These are phyloP conservation scores for Colletotrichum noveboracense DNA, from an alignment of 2,329 filamentous ascomycete genomes.

Conservation along the genomic window DNA sequence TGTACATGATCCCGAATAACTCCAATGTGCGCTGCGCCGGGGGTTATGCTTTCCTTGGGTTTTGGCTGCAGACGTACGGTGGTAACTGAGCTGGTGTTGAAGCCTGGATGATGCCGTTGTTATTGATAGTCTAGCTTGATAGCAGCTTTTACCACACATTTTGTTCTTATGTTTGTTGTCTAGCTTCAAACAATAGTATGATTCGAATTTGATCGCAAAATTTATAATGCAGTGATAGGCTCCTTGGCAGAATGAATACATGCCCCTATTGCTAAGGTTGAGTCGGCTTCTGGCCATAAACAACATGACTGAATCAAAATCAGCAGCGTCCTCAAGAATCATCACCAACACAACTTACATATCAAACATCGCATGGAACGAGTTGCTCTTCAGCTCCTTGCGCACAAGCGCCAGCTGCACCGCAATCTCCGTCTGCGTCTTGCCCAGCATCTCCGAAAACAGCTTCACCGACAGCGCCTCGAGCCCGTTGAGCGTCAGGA, in stretches of 20 bases:
- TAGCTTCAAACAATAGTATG: background rate
- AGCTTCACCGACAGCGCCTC: slow-evolving; percentile 29
- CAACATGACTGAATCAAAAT: background rate
- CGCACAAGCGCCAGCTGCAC: slow-evolving; percentile 31
- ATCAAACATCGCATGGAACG: slow-evolving; percentile 29
- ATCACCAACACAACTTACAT: slow-evolving; percentile 17
- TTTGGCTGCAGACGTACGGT: background rate
- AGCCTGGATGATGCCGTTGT: background rate
- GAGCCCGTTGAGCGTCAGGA: slow-evolving; percentile 23
- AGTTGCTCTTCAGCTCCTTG: slow-evolving; percentile 31
- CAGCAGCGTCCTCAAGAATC: background rate
- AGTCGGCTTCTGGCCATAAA: background rate
- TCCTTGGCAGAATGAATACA: background rate
- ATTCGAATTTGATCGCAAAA: accelerated
- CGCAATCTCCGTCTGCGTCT: slow-evolving; percentile 28
- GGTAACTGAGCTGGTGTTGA: background rate
- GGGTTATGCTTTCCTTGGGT: background rate
- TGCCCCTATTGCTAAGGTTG: background rate
- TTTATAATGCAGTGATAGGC: accelerated
- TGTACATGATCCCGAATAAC: slow-evolving; percentile 11
- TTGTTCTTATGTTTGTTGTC: accelerated
- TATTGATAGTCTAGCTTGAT: background rate
- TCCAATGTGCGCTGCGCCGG: background rate
- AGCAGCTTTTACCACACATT: background rate
- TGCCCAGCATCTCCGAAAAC: slow-evolving; percentile 33